phyloP scores from a whole-genome alignment of 495 filamentous ascomycete genomes.

The Clavariopsis aquatica region DNA sequence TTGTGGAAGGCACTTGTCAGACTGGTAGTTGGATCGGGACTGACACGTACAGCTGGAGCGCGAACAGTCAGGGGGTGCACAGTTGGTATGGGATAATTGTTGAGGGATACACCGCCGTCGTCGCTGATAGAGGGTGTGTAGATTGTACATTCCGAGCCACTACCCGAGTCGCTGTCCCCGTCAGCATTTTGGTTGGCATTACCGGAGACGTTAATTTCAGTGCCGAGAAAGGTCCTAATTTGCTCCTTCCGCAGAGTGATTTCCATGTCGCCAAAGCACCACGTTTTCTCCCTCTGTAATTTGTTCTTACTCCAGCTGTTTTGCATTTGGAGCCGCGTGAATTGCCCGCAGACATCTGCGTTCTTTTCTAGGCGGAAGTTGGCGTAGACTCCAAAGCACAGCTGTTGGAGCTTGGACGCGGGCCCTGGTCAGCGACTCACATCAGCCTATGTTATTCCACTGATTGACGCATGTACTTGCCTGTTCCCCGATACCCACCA shows the following conservation, averaged over 20 bases:
- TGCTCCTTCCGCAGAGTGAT: too few relatives aligned
- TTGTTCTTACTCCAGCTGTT: not conserved
- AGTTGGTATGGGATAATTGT: not conserved
- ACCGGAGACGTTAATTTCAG: too few relatives aligned
- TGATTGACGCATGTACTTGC: not conserved
- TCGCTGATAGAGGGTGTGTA: not conserved
- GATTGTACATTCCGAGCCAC: not conserved
- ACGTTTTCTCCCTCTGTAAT: not conserved
- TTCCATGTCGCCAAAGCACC: too few relatives aligned
- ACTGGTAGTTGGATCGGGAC: not conserved
- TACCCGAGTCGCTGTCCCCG: not conserved
- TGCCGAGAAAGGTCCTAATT: too few relatives aligned
- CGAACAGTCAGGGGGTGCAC: not conserved
- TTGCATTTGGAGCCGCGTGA: not conserved
- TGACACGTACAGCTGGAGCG: not conserved
- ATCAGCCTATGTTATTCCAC: not conserved
- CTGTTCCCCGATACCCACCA: not conserved
- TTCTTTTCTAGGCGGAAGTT: not conserved
- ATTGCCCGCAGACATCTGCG: not conserved
- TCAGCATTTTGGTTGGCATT: not conserved
- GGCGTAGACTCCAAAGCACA: conserved; percentile 3
- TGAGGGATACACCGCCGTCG: not conserved
- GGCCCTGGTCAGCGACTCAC: not conserved
- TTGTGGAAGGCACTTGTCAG: not conserved
- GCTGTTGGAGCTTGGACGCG: not conserved